phyloP scores from a whole-genome alignment of 2,329 filamentous ascomycete genomes.

The Alternaria incomplexa region DNA sequence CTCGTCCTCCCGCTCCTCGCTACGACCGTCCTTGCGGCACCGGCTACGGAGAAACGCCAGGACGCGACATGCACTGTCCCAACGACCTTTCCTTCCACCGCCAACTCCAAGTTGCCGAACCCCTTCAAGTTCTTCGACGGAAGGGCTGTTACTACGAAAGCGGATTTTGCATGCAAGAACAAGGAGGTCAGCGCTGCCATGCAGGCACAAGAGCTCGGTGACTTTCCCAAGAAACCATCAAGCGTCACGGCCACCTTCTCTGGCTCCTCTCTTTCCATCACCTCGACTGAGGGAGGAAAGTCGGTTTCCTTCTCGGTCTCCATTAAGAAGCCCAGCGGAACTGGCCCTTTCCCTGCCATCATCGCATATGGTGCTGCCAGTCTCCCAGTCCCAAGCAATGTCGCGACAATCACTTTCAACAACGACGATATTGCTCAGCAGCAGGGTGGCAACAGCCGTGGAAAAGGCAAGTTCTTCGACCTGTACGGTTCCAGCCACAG shows the following conservation, averaged over 20 bases:
- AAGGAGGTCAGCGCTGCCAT: constrained; percentile 45
- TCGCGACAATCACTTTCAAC: constrained; percentile 65
- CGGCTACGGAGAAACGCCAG: constrained; percentile 40
- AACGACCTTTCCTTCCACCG: constrained; percentile 36
- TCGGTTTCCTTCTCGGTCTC: constrained; percentile 47
- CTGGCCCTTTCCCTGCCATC: constrained; percentile 62
- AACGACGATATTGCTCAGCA: constrained; percentile 65
- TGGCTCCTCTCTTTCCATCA: constrained; percentile 44
- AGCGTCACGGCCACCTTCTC: constrained; percentile 42
- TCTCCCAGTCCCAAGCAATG: constrained; percentile 61
- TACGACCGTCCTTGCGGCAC: constrained; percentile 37
- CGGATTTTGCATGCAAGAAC: constrained; percentile 46
- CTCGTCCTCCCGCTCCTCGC: constrained; percentile 38
- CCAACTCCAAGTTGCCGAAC: constrained; percentile 45
- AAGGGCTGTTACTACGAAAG: constrained; percentile 42
- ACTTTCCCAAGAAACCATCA: constrained; percentile 45
- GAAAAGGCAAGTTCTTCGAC: constrained; percentile 65
- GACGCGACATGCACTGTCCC: constrained; percentile 36
- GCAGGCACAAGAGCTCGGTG: constrained; percentile 48
- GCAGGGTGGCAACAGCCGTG: constrained; percentile 53
- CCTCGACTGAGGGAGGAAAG: constrained; percentile 40
- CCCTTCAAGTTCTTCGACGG: constrained; percentile 49
- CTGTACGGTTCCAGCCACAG: constrained; percentile 63
- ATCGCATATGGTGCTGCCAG: constrained; percentile 63
- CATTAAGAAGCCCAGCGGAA: constrained; percentile 50